A percentile compares a stretch with the other conserved stretches of the same genome.
Evolutionary conservation across 345 rosid species (phyloP).

Genomic region (Citrus australasica): DNA sequence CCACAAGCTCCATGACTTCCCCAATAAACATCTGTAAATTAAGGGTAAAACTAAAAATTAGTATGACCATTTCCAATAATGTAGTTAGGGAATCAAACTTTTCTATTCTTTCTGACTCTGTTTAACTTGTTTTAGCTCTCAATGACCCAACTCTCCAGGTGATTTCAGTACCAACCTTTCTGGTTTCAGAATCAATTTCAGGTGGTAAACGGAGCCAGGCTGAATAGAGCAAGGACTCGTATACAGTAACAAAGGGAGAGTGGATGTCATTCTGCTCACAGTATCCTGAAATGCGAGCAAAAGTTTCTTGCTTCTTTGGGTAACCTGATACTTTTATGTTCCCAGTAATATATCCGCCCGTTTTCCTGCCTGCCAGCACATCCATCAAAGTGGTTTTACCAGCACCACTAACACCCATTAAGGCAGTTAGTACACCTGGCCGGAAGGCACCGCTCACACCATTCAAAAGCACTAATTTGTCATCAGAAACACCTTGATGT

Average conservation of each 20-base stretch:
- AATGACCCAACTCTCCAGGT: not conserved
- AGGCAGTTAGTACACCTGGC: constrained; percentile 55
- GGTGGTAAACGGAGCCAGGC: constrained; percentile 55
- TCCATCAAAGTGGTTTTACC: constrained; percentile 65
- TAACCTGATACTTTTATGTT: constrained; percentile 41
- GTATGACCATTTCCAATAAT: not conserved
- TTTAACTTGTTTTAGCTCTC: not conserved
- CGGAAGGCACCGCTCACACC: constrained; percentile 49
- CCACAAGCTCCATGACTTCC: constrained; percentile 50
- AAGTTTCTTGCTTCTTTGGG: constrained; percentile 56
- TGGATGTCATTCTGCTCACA: constrained; percentile 62
- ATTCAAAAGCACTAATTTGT: constrained; percentile 42
- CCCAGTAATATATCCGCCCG: constrained; percentile 49
- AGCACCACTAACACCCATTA: constrained; percentile 60
- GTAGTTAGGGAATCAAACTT: not conserved
- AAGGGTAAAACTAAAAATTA: not conserved
- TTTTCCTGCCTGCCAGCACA: constrained; percentile 54
- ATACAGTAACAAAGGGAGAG: constrained; percentile 50
- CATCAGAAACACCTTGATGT: constrained; percentile 31
- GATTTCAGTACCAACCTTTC: constrained; percentile 29
- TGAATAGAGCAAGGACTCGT: constrained; percentile 51
- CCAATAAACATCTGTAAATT: constrained; percentile 12
- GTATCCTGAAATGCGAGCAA: constrained; percentile 51
- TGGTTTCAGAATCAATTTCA: constrained; percentile 27
- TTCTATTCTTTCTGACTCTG: constrained; percentile 57